Evolutionary conservation across 495 filamentous ascomycete species (phyloP).

Genomic region (Aspergillus avenaceus): DNA sequence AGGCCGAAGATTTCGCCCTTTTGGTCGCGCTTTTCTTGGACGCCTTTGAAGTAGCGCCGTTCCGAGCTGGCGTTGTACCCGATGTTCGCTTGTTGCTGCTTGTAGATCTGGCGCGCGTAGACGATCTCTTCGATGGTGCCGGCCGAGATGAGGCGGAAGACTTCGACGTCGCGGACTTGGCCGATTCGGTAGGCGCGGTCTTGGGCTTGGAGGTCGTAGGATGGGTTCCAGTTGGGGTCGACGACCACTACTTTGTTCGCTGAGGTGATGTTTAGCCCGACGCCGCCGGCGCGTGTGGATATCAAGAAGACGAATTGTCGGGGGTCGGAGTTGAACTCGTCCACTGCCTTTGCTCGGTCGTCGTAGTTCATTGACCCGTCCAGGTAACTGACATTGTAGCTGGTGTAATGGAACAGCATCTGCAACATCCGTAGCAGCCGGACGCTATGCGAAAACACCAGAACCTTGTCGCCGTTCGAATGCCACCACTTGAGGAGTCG

Average conservation of each 20-base stretch:
- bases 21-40: slow-evolving; percentile 73
- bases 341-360: slow-evolving; percentile 72
- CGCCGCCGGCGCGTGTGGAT: slow-evolving; percentile 85
- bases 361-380: slow-evolving; percentile 86
- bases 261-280: slow-evolving; percentile 91
- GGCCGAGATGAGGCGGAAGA: slow-evolving; percentile 87
- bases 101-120: slow-evolving; percentile 96
- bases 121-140: slow-evolving; percentile 98
- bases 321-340: slow-evolving; percentile 89
- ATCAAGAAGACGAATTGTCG: slow-evolving; percentile 93
- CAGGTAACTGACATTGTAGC: slow-evolving; percentile 87
- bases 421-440: slow-evolving; percentile 80
- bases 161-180: slow-evolving; percentile 88
- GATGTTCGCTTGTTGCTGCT: slow-evolving; percentile 97
- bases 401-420: slow-evolving; percentile 81
- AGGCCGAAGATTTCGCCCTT: slow-evolving; percentile 96
- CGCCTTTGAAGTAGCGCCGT: slow-evolving; percentile 91
- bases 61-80: slow-evolving; percentile 91
- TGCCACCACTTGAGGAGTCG: slow-evolving; percentile 90
- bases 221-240: slow-evolving; percentile 97
- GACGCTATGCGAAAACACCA: slow-evolving; percentile 90
- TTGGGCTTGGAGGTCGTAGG: slow-evolving; percentile 91
- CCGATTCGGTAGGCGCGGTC: slow-evolving; percentile 96
- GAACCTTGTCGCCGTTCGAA: slow-evolving; percentile 82
- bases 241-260: slow-evolving; percentile 98